Evolutionary conservation across 495 filamentous ascomycete species (phyloP), one percentile per base, ranked within the genome.

Genomic region (Aspergillus cavernicola): DNA sequence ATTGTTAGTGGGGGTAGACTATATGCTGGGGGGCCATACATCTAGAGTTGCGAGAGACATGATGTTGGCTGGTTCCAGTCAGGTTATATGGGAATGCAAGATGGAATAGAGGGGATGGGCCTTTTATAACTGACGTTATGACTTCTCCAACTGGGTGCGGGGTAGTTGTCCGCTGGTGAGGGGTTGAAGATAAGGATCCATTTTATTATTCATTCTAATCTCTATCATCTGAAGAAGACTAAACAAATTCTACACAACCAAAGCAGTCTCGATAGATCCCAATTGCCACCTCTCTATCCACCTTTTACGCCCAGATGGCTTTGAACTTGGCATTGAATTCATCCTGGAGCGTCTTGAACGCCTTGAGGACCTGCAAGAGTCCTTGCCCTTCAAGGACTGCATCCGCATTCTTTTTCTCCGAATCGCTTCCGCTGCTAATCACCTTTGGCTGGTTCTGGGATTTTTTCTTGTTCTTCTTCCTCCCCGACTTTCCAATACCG

Each of bases 251-350:
- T 29, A 29, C 26, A 29, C 9, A 29, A 29, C 4, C 26, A 29
- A 29, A 29, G 9, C 26, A 29, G 26, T 29, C 26, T 29, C 26
- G 5, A n/a, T 9, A 29, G 9, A 29, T 29, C 26, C 26, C 26
- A 29, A n/a, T n/a, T n/a, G n/a, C n/a, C n/a, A n/a, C n/a, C n/a
- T n/a, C n/a, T n/a, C n/a, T n/a, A n/a, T n/a, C n/a, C n/a, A n/a
- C n/a, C n/a, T n/a, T 9, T 46, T 13, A 46, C 16, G 70, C 69
- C 52, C 64, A 83, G 32, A 84, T 87, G 38, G 73, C 77, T 53
- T 52, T 76, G 68, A 89, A 88, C 66, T 86, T 88, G 26, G 65
- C 65, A 57, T 88, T 79, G 63, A 90, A 89, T 56, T 83, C 80
- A 24, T 49, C 56, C 56, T 74, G 76, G 55, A 90, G 62, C 66